Evolutionary conservation across 176 grass and related monocot species (phyloP), one percentile per base, ranked within the genome.

Genomic region (Musa schizocarpa): DNA sequence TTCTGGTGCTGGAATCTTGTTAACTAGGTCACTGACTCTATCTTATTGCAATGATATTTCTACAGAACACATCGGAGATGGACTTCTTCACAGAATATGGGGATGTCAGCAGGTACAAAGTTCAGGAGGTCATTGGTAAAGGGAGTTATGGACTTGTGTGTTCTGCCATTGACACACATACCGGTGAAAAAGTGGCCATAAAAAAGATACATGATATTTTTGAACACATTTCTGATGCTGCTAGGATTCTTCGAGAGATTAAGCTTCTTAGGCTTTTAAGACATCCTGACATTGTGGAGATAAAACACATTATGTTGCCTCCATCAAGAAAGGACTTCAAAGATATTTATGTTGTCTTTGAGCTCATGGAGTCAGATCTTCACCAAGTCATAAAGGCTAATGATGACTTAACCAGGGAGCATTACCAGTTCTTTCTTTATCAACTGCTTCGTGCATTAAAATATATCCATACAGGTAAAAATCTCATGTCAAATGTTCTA

Each of bases 121-220:
- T 70, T 51, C 48, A 70, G 16, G 68, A 70, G 20, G 68, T 70
- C 43, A 51, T 70, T 52, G 68, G 68, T 70, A 70, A 70, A 70
- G 68, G 68, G 43, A 70, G 68, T 70, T 70, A 70, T 70, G 68
- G 68, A 21, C 68, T 70, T 49, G 68, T 70, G 25, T 70, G 68
- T 70, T 70, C 68, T 20, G 68, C 68, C 8, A 70, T 70, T 21
- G 68, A 70, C 7, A 70, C 68, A 51, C 68, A 70, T 50, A 70
- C 34, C 52, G 68, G 68, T 49, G 68, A 70, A 48, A 70, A 70
- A 25, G 68, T 70, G 29, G 68, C 68, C n/a, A 70, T 70, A 34
- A 70, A 70, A 9, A 70, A 70, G 68, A 70, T 70, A 50, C 68
- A 70, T 70, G 68, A 70, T 70, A 70, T 70, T n/a, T 70, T 70